phyloP scores from a whole-genome alignment of 2,329 filamentous ascomycete species.

The Thielaviopsis ethacetica region DNA sequence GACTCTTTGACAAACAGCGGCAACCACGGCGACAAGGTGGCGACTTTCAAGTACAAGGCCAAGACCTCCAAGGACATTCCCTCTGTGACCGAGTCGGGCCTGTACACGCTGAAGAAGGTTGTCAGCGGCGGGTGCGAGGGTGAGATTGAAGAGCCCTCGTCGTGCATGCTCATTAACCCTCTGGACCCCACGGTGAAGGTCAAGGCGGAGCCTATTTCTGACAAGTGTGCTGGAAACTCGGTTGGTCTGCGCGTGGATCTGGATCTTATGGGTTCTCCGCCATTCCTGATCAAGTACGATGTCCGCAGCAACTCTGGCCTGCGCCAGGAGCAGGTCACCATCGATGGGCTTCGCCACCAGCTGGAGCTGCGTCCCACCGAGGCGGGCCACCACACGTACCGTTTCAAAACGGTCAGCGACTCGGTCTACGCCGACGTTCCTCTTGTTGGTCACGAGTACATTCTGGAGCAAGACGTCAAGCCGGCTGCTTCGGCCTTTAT shows the following conservation, averaged over 20 bases:
- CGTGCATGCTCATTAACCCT: slow-evolving; percentile 84
- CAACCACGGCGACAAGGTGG: slow-evolving; percentile 46
- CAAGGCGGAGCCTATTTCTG: slow-evolving; percentile 64
- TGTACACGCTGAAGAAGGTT: slow-evolving; percentile 73
- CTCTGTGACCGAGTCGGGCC: slow-evolving; percentile 56
- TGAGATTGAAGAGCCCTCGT: slow-evolving; percentile 82
- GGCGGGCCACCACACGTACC: slow-evolving; percentile 75
- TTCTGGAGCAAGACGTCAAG: slow-evolving; percentile 79
- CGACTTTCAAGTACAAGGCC: slow-evolving; percentile 40
- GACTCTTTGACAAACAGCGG: slow-evolving; percentile 51
- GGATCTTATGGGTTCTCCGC: slow-evolving; percentile 81
- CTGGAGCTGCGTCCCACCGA: slow-evolving; percentile 66
- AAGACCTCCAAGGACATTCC: slow-evolving; percentile 48
- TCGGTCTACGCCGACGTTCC: slow-evolving; percentile 56
- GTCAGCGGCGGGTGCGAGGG: slow-evolving; percentile 69
- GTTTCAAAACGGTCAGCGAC: slow-evolving; percentile 69
- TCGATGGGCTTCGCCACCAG: slow-evolving; percentile 64
- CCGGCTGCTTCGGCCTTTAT: slow-evolving; percentile 74
- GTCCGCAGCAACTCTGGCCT: slow-evolving; percentile 46
- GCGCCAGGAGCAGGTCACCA: slow-evolving; percentile 35
- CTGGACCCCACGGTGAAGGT: slow-evolving; percentile 68
- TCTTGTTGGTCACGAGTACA: slow-evolving; percentile 42
- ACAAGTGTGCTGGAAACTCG: slow-evolving; percentile 88
- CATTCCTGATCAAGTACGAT: slow-evolving; percentile 70
- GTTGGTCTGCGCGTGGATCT: slow-evolving; percentile 80